Evolutionary conservation across 768 basidiomycete genomes (phyloP), one percentile per base, ranked within the genome.

Genomic region (Sutorius australiensis): DNA sequence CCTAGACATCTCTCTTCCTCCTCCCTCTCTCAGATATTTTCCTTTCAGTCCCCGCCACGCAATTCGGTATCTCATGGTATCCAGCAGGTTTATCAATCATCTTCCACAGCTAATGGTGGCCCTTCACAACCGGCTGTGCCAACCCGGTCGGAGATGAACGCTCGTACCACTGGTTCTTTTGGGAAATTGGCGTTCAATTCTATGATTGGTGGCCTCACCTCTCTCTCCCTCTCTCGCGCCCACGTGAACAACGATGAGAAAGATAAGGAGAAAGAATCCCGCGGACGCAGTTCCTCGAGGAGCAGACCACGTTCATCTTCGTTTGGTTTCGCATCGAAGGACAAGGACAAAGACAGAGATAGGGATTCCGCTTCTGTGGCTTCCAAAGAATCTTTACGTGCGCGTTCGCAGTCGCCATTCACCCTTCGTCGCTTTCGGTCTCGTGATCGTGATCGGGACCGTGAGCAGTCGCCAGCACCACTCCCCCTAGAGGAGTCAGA

Each of bases 361-460:
- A 67, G 62, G 34, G 67, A 66, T 34, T 67, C 34, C 68, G 64
- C 70, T 41, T 78, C 79, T 19, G 56, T 67, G 37, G 57, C 60
- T 19, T 78, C 80, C n/a, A 77, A 77, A 46, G 80, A 78, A 44
- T 69, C 70, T 5, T 75, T 77, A 11, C 86, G 87, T 52, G 78
- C 87, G 13, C 83, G 91, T 36, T 87, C 89, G 42, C 77, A 84
- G 60, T 91, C 92, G 2, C 89, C 94, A 38, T 95, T 97, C 67
- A 75, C 75, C 39, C 80, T 91, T 51, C 78, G 89, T 39, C 78
- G 88, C 32, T 79, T 83, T 51, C 80, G 87, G 55, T 73, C 79
- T 9, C 74, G 80, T 47, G 77, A 77, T 9, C 74, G 80, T 47
- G 77, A 77, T 50, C 73, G 80, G 49, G 76, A 76, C 37, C 74